phyloP scores from a whole-genome alignment of 345 rosid species.

The Citropsis articulata region DNA sequence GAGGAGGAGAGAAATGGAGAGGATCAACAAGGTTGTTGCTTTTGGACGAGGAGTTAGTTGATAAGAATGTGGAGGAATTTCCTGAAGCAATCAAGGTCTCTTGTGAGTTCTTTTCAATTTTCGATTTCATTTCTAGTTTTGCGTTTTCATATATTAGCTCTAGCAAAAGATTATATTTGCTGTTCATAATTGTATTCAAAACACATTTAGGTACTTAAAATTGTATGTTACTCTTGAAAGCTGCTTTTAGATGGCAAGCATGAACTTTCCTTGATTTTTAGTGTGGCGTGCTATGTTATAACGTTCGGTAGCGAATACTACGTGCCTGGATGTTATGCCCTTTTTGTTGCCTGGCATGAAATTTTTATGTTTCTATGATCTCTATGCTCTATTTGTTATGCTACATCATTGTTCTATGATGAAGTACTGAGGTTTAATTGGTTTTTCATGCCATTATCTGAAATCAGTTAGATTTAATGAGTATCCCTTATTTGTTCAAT shows the following conservation, averaged over 20 bases:
- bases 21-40: slow-evolving; percentile 88
- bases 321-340: not conserved
- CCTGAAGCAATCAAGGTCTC: slow-evolving; percentile 87
- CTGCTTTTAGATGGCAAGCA: not conserved
- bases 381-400: not conserved
- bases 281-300: not conserved
- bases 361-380: not conserved
- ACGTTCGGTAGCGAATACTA: not conserved
- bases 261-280: not conserved
- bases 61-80: slow-evolving; percentile 53
- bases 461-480: not conserved
- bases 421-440: not conserved
- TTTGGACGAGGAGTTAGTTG: slow-evolving; percentile 65
- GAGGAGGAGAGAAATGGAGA: slow-evolving; percentile 61
- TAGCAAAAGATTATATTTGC: not conserved
- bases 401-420: not conserved
- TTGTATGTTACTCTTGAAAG: not conserved
- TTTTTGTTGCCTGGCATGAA: not conserved
- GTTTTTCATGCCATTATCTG: not conserved
- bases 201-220: not conserved
- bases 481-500: not conserved
- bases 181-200: not conserved
- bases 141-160: not conserved
- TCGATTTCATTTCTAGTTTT: not conserved
- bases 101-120: slow-evolving; percentile 11